A percentile compares a stretch with the other conserved stretches of the same genome.
Evolutionary conservation across 352 stramenopile genomes (phyloP).

Genomic region (Phytopythium delawarense): DNA sequence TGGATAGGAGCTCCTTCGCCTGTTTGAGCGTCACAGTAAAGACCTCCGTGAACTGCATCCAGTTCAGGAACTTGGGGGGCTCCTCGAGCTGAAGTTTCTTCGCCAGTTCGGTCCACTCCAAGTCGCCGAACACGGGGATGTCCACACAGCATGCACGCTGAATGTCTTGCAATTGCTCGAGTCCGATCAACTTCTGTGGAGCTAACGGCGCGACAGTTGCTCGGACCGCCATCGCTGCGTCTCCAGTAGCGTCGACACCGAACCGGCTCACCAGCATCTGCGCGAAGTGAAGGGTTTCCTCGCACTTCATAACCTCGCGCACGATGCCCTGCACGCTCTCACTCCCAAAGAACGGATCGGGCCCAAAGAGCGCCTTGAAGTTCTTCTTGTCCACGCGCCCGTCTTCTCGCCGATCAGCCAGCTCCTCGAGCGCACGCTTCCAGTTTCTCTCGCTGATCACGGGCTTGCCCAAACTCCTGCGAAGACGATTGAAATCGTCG

Average conservation of each 20-base stretch:
- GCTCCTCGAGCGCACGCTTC: slow-evolving; percentile 34
- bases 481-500: slow-evolving; percentile 40
- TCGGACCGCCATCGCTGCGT: neutral
- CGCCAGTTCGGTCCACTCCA: slow-evolving; percentile 31
- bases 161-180: slow-evolving; percentile 28
- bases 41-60: slow-evolving; percentile 42
- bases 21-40: slow-evolving; percentile 27
- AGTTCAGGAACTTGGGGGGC: slow-evolving; percentile 20
- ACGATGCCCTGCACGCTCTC: slow-evolving; percentile 33
- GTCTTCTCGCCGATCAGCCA: slow-evolving; percentile 15
- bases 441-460: slow-evolving; percentile 25
- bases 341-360: slow-evolving; percentile 50
- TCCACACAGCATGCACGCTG: slow-evolving; percentile 31
- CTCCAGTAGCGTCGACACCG: slow-evolving; percentile 12
- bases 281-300: slow-evolving; percentile 41
- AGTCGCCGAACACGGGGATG: slow-evolving; percentile 10
- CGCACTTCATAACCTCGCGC: slow-evolving; percentile 33
- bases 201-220: neutral
- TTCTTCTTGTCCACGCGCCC: slow-evolving; percentile 20
- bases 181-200: slow-evolving; percentile 23
- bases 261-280: slow-evolving; percentile 36
- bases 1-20: slow-evolving; percentile 26
- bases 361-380: slow-evolving; percentile 57
- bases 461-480: slow-evolving; percentile 28
- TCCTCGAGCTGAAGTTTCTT: slow-evolving; percentile 23